Evolutionary conservation across 2,329 filamentous ascomycete genomes (phyloP).

Genomic region (Alternaria triticina): DNA sequence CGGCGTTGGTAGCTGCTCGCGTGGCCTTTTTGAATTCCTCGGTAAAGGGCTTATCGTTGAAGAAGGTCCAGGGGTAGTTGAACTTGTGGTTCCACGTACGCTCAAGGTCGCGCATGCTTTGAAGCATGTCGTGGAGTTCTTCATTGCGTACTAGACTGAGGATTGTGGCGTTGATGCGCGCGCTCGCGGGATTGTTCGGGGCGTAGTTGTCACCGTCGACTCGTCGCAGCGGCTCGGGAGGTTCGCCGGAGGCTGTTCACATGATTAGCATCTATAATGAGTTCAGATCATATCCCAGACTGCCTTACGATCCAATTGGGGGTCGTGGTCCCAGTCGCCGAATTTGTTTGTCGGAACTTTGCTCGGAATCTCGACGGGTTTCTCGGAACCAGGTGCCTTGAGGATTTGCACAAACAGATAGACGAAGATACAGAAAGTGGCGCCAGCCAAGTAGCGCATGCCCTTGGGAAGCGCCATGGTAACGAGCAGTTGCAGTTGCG

Average conservation of each 20-base stretch:
- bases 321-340: constrained; percentile 75
- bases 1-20: constrained; percentile 81
- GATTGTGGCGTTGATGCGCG: constrained; percentile 91
- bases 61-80: constrained; percentile 99
- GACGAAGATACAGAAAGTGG: constrained; percentile 74
- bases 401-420: constrained; percentile 81
- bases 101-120: constrained; percentile 90
- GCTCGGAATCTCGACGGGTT: constrained; percentile 46
- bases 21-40: constrained; percentile 91
- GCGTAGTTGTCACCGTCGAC: constrained; percentile 75
- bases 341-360: constrained; percentile 49
- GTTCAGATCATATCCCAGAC: background rate
- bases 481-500: constrained; percentile 10
- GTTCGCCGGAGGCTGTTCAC: constrained; percentile 77
- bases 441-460: constrained; percentile 77
- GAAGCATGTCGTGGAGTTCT: constrained; percentile 82
- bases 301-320: constrained; percentile 82
- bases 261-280: background rate
- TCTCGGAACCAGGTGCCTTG: constrained; percentile 63
- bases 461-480: constrained; percentile 86
- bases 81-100: constrained; percentile 97
- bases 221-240: constrained; percentile 75
- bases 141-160: constrained; percentile 91
- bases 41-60: constrained; percentile 93
- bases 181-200: constrained; percentile 74